Evolutionary conservation across 2,329 filamentous ascomycete species (phyloP), one percentile per base, ranked within the genome.

Genomic region (Xylaria arbuscula): DNA sequence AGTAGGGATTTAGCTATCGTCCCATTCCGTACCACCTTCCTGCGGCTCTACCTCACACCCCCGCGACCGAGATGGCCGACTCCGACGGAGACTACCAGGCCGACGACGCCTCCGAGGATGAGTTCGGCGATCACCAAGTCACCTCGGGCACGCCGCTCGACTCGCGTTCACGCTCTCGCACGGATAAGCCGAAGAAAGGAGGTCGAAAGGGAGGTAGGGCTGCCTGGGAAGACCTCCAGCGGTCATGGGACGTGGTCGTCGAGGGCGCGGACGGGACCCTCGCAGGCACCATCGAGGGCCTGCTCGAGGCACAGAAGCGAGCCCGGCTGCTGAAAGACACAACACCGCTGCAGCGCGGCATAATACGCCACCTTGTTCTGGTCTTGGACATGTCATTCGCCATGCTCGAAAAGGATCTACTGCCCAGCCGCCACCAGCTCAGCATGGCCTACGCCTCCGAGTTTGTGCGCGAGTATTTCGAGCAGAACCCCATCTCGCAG

Each of bases 401-500:
- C 59, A 99, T 99, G 96, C 82, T 89, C 5, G 94, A 98, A 80
- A 98, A 98, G 81, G 96, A 99, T 78, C 86, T 98, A 73, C 89
- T 96, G 32, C 96, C 96, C 6, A 97, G 90, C 51, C 89, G 95
- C 68, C 94, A 95, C 80, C 87, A 94, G 45, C 87, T 98, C 38
- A 92, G 90, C 61, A 86, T 98, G 76, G 90, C 90, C 71, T 97
- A 94, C 80, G 92, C 94, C 17, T 88, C 91, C 71, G 91, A 94
- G 66, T 99, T 98, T 80, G 92, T 98, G 57, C 88, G 90, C 67
- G 95, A 98, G 79, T 99, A 93, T 82, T 99, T 98, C 78, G 96
- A 98, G 81, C 96, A 99, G 81, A 99, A 99, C 76, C 96, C 96
- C 11, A 98, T 99, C 73, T 97, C 94, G 10, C 96, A 99, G 81